Percentiles rank a stretch among this genome's conserved stretches.
Conservation (phyloP, 345 rosid genomes). For the Dipteronia sinensis region DNA sequence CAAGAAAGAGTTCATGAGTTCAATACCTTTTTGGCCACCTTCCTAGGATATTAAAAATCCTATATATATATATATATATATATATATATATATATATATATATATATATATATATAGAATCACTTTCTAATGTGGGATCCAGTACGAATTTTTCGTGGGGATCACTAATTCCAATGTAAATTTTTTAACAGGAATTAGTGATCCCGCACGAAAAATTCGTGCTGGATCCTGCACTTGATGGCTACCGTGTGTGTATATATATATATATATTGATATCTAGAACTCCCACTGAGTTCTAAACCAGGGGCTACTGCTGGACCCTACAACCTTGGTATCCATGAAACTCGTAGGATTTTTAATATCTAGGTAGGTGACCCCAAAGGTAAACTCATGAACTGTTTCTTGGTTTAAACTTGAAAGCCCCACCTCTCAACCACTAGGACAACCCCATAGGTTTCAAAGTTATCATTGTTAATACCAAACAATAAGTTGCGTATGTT, state of each 20-base stretch:
- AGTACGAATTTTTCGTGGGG: no score
- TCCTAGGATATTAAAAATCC: no score
- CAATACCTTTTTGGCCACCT: no score
- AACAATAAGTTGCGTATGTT: neutral
- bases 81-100: no score
- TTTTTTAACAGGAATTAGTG: no score
- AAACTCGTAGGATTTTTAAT: neutral
- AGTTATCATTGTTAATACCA: slow-evolving; percentile 6
- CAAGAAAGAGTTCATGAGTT: no score
- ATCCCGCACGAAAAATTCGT: no score
- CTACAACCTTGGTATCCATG: neutral
- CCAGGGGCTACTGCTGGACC: neutral
- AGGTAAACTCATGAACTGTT: neutral
- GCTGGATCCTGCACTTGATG: no score
- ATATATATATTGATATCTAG: neutral
- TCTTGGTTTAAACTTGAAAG: neutral
- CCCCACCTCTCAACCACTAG: neutral
- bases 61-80: no score
- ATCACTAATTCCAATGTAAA: no score
- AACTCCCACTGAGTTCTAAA: neutral
- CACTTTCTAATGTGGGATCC: no score
- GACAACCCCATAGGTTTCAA: neutral
- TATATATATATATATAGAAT: no score
- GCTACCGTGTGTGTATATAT: neutral
- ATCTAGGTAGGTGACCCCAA: neutral